Conservation (phyloP, 306 rosid genomes). For the Medicago ruthenica region DNA sequence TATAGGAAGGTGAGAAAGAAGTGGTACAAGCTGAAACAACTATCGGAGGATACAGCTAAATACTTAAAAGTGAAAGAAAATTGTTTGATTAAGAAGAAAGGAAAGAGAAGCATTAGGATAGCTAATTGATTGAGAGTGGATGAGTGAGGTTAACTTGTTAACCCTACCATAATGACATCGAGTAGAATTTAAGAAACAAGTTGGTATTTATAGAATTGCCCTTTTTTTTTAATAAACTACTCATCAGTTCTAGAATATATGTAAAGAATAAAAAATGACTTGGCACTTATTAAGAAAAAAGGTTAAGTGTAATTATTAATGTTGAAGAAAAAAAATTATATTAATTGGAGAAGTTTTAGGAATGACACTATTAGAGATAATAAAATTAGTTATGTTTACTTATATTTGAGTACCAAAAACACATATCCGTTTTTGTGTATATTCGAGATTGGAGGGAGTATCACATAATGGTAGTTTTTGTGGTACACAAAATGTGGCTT, state of each 20-base stretch:
- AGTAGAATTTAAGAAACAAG: slow-evolving; percentile 27
- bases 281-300: too few relatives aligned
- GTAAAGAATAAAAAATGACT: too few relatives aligned
- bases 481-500: neutral
- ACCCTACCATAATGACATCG: slow-evolving; percentile 7
- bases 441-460: too few relatives aligned
- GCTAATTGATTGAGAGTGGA: slow-evolving; percentile 5
- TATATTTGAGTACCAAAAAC: too few relatives aligned
- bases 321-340: too few relatives aligned
- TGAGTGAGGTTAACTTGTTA: slow-evolving; percentile 6
- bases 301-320: too few relatives aligned
- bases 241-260: too few relatives aligned
- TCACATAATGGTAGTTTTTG: neutral
- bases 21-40: slow-evolving; percentile 17
- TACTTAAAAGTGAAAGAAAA: slow-evolving; percentile 41
- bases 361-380: too few relatives aligned
- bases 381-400: too few relatives aligned
- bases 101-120: slow-evolving; percentile 9
- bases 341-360: too few relatives aligned
- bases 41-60: slow-evolving; percentile 2
- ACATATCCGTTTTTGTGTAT: too few relatives aligned
- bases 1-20: slow-evolving; percentile 13
- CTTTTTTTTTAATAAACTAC: neutral
- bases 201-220: neutral
- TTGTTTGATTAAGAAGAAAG: slow-evolving; percentile 16